Evolutionary conservation across 2,329 filamentous ascomycete genomes (phyloP), one percentile per base, ranked within the genome.

Genomic region (Diaporthe humulicola): DNA sequence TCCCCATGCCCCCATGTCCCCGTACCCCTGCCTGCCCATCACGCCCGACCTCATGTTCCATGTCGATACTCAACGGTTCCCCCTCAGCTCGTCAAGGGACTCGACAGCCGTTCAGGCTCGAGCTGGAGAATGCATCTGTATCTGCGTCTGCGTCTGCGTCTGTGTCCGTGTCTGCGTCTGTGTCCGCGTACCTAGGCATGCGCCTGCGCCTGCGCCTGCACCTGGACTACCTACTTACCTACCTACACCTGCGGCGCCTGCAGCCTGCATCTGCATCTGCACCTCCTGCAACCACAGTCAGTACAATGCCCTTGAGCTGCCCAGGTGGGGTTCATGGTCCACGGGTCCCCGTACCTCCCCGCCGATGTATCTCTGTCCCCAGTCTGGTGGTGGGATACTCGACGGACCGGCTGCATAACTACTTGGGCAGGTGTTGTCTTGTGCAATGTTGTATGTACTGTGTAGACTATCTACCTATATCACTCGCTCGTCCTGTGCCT

Each of bases 231-330:
- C 33, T 36, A 48, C 58, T 3, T 33, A 5, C 42, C 5, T 38
- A 25, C 58, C 40, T 45, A 28, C 25, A 22, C 25, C 48, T 54
- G 40, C 64, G n/a, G 48, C 61, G 61, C 9, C 64, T 69, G 64
- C 64, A 69, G 33, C 22, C 64, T 69, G 64, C 64, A 69, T 50
- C 61, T 66, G 61, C 42, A 66, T 10, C 64, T 54, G 64, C 64
- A 67, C 17, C 54, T 30, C 17, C 54, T 30, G 52, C 52, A 30
- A 56, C 52, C 19, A 42, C 58, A n/a, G n/a, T n/a, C n/a, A n/a
- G n/a, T 42, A 42, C 61, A n/a, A 12, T 14, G 30, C 40, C 45
- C 45, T 67, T 36, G 22, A 38, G 45, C 22, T 38, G 64, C 48
- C n/a, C 64, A 69, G 64, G 64, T 69, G 64, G 64, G 64, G 64